Evolutionary conservation across 2,329 filamentous ascomycete genomes (phyloP).

Genomic region (Neospermospora avenae): DNA sequence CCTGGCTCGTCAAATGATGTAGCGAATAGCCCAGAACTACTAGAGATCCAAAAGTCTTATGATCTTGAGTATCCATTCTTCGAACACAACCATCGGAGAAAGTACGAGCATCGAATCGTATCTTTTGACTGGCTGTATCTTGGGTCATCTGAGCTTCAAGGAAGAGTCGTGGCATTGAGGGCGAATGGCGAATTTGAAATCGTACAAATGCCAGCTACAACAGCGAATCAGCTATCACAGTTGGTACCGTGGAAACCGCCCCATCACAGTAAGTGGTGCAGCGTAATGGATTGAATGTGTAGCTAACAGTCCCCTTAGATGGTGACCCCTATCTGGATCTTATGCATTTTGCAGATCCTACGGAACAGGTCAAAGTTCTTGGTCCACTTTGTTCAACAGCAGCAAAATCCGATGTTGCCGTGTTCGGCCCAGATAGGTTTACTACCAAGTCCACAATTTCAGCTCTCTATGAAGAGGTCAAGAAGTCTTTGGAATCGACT

Average conservation of each 20-base stretch:
- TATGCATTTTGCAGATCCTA: constrained; percentile 54
- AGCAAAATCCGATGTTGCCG: constrained; percentile 49
- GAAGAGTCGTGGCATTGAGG: constrained; percentile 56
- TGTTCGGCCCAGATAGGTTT: constrained; percentile 55
- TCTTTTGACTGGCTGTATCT: constrained; percentile 67
- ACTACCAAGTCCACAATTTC: constrained; percentile 29
- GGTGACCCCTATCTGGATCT: constrained; percentile 50
- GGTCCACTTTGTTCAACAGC: constrained; percentile 53
- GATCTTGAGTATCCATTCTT: constrained; percentile 59
- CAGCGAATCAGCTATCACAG: constrained; percentile 56
- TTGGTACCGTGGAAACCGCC: constrained; percentile 59
- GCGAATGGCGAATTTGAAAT: constrained; percentile 61
- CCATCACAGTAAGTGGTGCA: constrained; percentile 40
- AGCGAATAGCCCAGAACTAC: constrained; percentile 53
- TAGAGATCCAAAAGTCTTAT: constrained; percentile 57
- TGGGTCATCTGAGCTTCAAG: constrained; percentile 51
- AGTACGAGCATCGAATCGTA: constrained; percentile 52
- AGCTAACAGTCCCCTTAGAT: constrained; percentile 40
- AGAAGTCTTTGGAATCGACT: constrained; percentile 21
- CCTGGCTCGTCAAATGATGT: constrained; percentile 42
- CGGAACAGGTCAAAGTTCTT: constrained; percentile 50
- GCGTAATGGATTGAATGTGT: neutral
- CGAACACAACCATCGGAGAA: constrained; percentile 46
- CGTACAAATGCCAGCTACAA: constrained; percentile 56
- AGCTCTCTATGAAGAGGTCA: constrained; percentile 32